A percentile compares a stretch with the other conserved stretches of the same genome.
Evolutionary conservation across 352 stramenopile genomes (phyloP).

Genomic region (Phytophthora litchii): DNA sequence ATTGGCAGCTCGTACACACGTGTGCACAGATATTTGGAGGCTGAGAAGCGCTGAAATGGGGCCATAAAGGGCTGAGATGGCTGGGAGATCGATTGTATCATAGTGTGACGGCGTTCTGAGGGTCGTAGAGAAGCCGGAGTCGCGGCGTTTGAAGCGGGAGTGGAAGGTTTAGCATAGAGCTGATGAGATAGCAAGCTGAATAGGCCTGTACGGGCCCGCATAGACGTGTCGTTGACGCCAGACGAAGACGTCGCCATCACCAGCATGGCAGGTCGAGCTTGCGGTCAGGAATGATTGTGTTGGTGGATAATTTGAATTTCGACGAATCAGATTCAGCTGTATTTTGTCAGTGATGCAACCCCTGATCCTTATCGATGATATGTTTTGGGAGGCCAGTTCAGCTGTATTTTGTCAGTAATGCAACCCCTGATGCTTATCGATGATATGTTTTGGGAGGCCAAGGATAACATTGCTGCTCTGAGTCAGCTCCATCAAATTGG

Average conservation of each 20-base stretch:
- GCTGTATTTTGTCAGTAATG: too few relatives aligned
- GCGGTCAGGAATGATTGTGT: constrained; percentile 28
- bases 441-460: too few relatives aligned
- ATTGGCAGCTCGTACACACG: constrained; percentile 17
- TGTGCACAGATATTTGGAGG: constrained; percentile 29
- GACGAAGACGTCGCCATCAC: constrained; percentile 43
- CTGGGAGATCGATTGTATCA: constrained; percentile 24
- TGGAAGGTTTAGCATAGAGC: not conserved
- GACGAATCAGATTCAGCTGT: constrained; percentile 7
- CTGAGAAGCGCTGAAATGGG: constrained; percentile 38
- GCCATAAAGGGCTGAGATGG: constrained; percentile 3
- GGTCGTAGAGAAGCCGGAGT: constrained; percentile 14
- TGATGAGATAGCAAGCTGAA: constrained; percentile 12
- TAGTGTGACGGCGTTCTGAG: constrained; percentile 1
- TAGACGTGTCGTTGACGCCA: constrained; percentile 6
- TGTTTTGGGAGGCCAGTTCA: too few relatives aligned
- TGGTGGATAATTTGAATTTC: not conserved
- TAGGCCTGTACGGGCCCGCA: constrained; percentile 8
- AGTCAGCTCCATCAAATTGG: too few relatives aligned
- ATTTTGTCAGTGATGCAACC: too few relatives aligned
- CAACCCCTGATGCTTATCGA: too few relatives aligned
- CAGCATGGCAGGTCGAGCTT: constrained; percentile 11
- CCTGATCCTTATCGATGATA: too few relatives aligned
- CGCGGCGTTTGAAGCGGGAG: not conserved
- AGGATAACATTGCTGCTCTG: too few relatives aligned